Evolutionary conservation across 1,139 yeast genomes (phyloP).

Genomic region (Candida sojae): DNA sequence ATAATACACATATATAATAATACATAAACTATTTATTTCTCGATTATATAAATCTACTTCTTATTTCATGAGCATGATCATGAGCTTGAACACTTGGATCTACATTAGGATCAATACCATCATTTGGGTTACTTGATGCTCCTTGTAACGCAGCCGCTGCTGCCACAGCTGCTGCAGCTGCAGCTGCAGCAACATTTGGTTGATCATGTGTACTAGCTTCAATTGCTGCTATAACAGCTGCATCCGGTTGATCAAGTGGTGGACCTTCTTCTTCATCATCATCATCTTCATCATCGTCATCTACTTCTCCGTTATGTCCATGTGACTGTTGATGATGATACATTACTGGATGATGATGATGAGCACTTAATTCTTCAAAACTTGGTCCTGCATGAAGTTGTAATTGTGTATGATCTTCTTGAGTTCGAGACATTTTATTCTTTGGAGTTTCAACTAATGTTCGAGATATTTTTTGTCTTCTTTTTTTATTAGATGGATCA

Average conservation of each 20-base stretch:
- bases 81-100: conserved; percentile 49
- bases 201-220: conserved; percentile 25
- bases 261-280: conserved; percentile 18
- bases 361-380: conserved; percentile 6
- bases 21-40: conserved; percentile 11
- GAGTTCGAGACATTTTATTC: conserved; percentile 23
- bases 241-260: conserved; percentile 22
- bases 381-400: conserved; percentile 13
- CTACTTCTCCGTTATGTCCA: conserved; percentile 15
- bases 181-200: conserved; percentile 33
- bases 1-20: not conserved
- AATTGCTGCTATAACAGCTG: conserved; percentile 50
- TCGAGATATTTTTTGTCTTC: conserved; percentile 41
- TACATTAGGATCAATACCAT: conserved; percentile 44
- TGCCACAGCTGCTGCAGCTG: conserved; percentile 29
- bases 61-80: conserved; percentile 37
- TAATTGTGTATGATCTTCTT: conserved; percentile 17
- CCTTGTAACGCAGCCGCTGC: conserved; percentile 22
- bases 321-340: conserved; percentile 22
- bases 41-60: conserved; percentile 10
- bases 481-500: conserved; percentile 41
- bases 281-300: not conserved
- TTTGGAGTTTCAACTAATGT: conserved; percentile 50
- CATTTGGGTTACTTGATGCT: conserved; percentile 17
- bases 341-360: not conserved